A percentile compares a stretch with the other conserved stretches of the same genome.
phyloP scores from a whole-genome alignment of 1,284 basidiomycete species.

The Marasmius fiardii region DNA sequence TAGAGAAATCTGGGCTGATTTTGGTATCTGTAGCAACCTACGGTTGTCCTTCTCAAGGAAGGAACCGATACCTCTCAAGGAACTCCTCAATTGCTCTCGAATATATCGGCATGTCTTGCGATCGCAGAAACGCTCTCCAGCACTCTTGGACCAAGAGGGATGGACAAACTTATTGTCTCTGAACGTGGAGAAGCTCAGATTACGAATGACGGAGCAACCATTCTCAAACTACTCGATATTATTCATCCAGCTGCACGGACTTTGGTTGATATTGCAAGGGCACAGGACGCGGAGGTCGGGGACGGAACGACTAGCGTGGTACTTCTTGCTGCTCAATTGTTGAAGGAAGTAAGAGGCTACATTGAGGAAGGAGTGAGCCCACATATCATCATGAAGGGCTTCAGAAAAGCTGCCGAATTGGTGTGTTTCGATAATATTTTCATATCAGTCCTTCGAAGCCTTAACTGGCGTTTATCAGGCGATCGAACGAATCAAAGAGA shows the following conservation, averaged over 20 bases:
- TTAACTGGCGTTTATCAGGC: conserved; percentile 49
- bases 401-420: conserved; percentile 85
- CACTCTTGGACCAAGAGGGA: conserved; percentile 96
- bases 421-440: conserved; percentile 40
- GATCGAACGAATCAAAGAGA: conserved; percentile 82
- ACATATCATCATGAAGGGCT: conserved; percentile 97
- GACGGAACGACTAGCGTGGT: conserved; percentile 98
- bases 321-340: conserved; percentile 88
- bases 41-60: conserved; percentile 90
- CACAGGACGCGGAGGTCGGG: conserved; percentile 98
- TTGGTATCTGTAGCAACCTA: conserved; percentile 72
- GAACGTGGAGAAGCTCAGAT: conserved; percentile 95
- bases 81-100: conserved; percentile 90
- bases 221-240: conserved; percentile 95
- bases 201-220: conserved; percentile 98
- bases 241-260: conserved; percentile 97
- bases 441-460: conserved; percentile 12
- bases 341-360: conserved; percentile 90
- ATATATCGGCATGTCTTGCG: conserved; percentile 94
- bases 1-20: conserved; percentile 16
- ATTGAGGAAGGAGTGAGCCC: conserved; percentile 98
- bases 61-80: conserved; percentile 98
- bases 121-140: conserved; percentile 88
- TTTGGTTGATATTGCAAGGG: conserved; percentile 95
- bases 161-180: conserved; percentile 96